Base-by-base conservation (phyloP, 1,284 basidiomycete species). In the Neonothopanus nambi region DNA sequence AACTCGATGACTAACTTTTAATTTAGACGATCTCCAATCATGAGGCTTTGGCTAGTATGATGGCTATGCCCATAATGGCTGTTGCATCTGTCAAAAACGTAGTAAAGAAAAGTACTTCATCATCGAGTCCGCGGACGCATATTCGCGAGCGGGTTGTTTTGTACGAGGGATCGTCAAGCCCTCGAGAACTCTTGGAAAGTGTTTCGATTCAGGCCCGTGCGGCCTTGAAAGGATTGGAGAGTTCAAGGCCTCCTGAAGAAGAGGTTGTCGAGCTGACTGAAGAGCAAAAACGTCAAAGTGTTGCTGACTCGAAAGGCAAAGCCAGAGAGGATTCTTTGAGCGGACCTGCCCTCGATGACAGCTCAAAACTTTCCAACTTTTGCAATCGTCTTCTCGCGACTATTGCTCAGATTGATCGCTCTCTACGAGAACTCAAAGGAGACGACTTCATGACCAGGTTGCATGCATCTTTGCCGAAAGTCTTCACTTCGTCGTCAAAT, bases 21-120 rank as follows among this genome's bases (percentile, higher is more conserved):
- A 47, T 55, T 36, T 58, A 91, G 90, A 92, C 89, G 2, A 89
- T 96, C 38, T 93, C 93, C 7, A 87, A 86, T 61, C 93, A 96
- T 59, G 93, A 95, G 75, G 87, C 91, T 3, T 71, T 95, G 24
- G 91, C 92, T 2, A 91, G 89, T 60, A 94, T 95, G 89, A 91
- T 96, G 82, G 93, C 89, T 0, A 95, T 95, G 92, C 93, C 93
- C 1, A 93, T 93, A 65, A 95, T 95, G 93, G 84, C 89, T 3
- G 79, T 83, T 18, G 72, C 79, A 3, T 86, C 85, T n/a, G 78
- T 84, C 26, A 89, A 87, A 65, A 73, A 78, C 3, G 71, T 84
- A 12, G 73, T 75, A 12, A 84, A 79, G 72, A 82, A 77, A 55
- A 30, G 38, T 5, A 54, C 24, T 35, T 20, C 23, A 21, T 63